phyloP scores from a whole-genome alignment of 306 rosid genomes.

The Dicorynia guianensis region DNA sequence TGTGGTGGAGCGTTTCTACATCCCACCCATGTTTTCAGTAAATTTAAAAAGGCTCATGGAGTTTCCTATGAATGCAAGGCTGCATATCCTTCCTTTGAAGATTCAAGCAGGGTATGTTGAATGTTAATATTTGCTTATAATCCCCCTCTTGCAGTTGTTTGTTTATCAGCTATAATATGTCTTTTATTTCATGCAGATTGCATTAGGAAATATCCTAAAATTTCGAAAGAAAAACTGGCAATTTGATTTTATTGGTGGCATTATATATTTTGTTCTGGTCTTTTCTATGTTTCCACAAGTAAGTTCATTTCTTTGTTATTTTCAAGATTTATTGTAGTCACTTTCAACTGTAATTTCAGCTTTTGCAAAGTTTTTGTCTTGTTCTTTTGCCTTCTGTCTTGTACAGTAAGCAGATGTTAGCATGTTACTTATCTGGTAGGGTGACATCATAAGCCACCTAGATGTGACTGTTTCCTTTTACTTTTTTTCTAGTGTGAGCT shows the following conservation, averaged over 20 bases:
- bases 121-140: slow-evolving; percentile 27
- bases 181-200: slow-evolving; percentile 67
- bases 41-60: slow-evolving; percentile 68
- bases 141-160: slow-evolving; percentile 9
- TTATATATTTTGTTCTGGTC: slow-evolving; percentile 83
- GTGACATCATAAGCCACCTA: slow-evolving; percentile 31
- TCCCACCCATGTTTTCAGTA: slow-evolving; percentile 94
- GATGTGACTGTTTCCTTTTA: slow-evolving; percentile 40
- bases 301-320: slow-evolving; percentile 42
- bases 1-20: slow-evolving; percentile 99
- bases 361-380: slow-evolving; percentile 25
- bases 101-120: slow-evolving; percentile 84
- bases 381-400: slow-evolving; percentile 22
- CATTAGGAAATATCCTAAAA: slow-evolving; percentile 89
- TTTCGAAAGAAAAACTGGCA: slow-evolving; percentile 99
- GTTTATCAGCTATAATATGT: slow-evolving; percentile 28
- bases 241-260: slow-evolving; percentile 99
- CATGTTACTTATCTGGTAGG: slow-evolving; percentile 20
- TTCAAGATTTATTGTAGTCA: slow-evolving; percentile 7
- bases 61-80: slow-evolving; percentile 83
- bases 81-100: slow-evolving; percentile 95
- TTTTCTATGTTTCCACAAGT: slow-evolving; percentile 99
- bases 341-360: neutral
- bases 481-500: slow-evolving; percentile 78
- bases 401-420: slow-evolving; percentile 23